Evolutionary conservation across 768 basidiomycete species (phyloP).

Genomic region (Hypsizygus marmoreus): DNA sequence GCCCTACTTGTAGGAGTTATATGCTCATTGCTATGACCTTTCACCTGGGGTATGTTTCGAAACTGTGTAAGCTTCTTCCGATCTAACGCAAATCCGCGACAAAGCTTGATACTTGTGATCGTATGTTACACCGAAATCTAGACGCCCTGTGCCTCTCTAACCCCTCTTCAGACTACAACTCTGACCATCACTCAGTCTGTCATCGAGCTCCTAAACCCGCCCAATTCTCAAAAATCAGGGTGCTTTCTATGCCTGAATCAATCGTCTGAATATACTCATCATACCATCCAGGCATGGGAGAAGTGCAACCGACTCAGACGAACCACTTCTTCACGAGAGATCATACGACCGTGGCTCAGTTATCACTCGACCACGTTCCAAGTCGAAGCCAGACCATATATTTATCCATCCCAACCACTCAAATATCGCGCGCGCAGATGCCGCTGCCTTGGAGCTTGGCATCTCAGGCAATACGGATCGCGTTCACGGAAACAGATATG

Average conservation of each 20-base stretch:
- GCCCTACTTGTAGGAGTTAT: slow-evolving; percentile 47
- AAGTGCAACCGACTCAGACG: slow-evolving; percentile 1
- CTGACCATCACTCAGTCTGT: slow-evolving; percentile 61
- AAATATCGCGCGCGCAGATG: slow-evolving; percentile 68
- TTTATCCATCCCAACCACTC: slow-evolving; percentile 66
- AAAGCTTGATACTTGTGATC: slow-evolving; percentile 51
- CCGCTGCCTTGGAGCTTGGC: slow-evolving; percentile 56
- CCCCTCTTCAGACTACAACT: slow-evolving; percentile 46
- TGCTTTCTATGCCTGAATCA: background rate
- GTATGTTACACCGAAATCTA: slow-evolving; percentile 31
- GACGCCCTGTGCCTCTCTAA: background rate
- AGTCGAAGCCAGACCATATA: slow-evolving; percentile 57
- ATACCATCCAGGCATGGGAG: background rate
- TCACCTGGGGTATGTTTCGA: slow-evolving; percentile 58
- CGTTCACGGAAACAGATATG: slow-evolving; percentile 38
- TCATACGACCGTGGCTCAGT: slow-evolving; percentile 18
- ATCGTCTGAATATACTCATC: background rate
- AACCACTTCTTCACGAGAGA: slow-evolving; percentile 20
- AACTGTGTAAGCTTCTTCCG: background rate
- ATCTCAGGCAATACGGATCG: slow-evolving; percentile 49
- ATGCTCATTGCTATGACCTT: slow-evolving; percentile 78
- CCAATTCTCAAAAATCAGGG: slow-evolving; percentile 4
- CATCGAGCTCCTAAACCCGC: slow-evolving; percentile 38
- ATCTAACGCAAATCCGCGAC: background rate
- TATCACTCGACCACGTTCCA: slow-evolving; percentile 43